Conservation (phyloP, 768 basidiomycete genomes). For the Leucocoprinus leucothites region DNA sequence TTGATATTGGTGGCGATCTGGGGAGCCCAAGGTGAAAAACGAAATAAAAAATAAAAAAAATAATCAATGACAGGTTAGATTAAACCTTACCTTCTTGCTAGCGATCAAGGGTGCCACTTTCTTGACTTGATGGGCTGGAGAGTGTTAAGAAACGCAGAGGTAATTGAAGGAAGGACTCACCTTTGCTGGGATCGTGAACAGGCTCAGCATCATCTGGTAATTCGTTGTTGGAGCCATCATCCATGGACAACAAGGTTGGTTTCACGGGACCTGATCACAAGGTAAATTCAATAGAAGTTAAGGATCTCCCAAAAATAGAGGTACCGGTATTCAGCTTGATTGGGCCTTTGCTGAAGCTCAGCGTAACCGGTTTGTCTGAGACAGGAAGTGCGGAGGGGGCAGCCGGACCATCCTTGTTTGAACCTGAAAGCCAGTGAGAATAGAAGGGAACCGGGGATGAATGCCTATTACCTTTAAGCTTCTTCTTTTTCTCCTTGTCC, state of each 20-base stretch:
- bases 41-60: conserved; percentile 8
- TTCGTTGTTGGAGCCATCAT: conserved; percentile 48
- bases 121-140: conserved; percentile 38
- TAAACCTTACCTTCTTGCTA: conserved; percentile 70
- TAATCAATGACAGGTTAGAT: conserved; percentile 3
- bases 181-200: conserved; percentile 44
- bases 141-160: not conserved
- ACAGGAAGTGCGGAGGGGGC: conserved; percentile 70
- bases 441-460: not conserved
- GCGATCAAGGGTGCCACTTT: conserved; percentile 81
- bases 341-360: conserved; percentile 64
- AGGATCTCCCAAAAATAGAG: not conserved
- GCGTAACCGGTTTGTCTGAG: conserved; percentile 77
- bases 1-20: conserved; percentile 88
- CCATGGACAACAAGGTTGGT: conserved; percentile 48
- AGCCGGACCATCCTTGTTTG: conserved; percentile 32
- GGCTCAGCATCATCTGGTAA: conserved; percentile 33
- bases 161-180: conserved; percentile 31
- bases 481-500: conserved; percentile 62
- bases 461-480: conserved; percentile 38
- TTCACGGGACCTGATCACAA: conserved; percentile 15
- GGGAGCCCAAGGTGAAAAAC: conserved; percentile 7
- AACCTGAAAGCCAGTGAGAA: conserved; percentile 13
- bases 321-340: conserved; percentile 29
- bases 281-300: not conserved